Percentiles rank a stretch among this genome's conserved stretches.
Conservation (phyloP, 2,329 filamentous ascomycete genomes). For the Aphanoascus verrucosus region DNA sequence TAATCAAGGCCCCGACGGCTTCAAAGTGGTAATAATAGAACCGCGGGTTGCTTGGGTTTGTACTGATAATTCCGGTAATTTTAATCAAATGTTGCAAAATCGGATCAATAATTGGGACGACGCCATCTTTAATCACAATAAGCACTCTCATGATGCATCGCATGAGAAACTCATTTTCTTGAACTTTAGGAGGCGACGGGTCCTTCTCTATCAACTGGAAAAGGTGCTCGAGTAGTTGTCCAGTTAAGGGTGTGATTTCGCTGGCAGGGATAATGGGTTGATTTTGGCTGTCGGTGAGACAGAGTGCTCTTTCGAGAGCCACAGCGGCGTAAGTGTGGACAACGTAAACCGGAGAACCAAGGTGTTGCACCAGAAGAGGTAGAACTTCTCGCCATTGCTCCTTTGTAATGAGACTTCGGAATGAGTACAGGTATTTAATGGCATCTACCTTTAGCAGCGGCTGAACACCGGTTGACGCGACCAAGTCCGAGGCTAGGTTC, state of each 20-base stretch:
- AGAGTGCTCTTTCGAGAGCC: slow-evolving; percentile 85
- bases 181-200: slow-evolving; percentile 75
- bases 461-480: slow-evolving; percentile 57
- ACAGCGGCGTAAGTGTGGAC: slow-evolving; percentile 97
- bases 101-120: slow-evolving; percentile 61
- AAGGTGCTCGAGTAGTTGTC: slow-evolving; percentile 76
- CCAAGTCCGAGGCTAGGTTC: slow-evolving; percentile 78
- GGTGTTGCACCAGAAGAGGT: slow-evolving; percentile 78
- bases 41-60: slow-evolving; percentile 90
- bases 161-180: slow-evolving; percentile 99
- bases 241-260: slow-evolving; percentile 70
- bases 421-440: slow-evolving; percentile 95
- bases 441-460: slow-evolving; percentile 93
- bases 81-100: slow-evolving; percentile 75
- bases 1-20: slow-evolving; percentile 77
- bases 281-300: slow-evolving; percentile 63
- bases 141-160: slow-evolving; percentile 96
- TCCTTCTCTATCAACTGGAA: slow-evolving; percentile 87
- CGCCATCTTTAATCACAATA: slow-evolving; percentile 80
- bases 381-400: slow-evolving; percentile 87
- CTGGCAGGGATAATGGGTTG: slow-evolving; percentile 68
- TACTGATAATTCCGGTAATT: slow-evolving; percentile 83
- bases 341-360: slow-evolving; percentile 84
- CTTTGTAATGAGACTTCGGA: slow-evolving; percentile 86
- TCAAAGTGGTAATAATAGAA: slow-evolving; percentile 99